These are phyloP conservation scores for Globisporangium okanoganense DNA, from an alignment of 352 stramenopile genomes.

Conservation along the genomic window DNA sequence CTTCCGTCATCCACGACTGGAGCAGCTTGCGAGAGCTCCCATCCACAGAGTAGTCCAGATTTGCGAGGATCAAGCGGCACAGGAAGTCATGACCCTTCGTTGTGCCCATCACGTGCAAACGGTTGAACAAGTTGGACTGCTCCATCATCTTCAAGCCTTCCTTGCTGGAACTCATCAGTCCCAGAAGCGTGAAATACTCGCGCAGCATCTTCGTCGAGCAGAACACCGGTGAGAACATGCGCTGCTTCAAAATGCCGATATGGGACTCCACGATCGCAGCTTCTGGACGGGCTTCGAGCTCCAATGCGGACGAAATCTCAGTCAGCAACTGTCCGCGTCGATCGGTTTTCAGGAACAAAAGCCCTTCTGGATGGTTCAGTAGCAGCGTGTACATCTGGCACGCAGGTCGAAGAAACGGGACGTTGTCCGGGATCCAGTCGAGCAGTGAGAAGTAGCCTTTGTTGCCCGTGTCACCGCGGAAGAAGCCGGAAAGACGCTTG, in stretches of 20 bases:
- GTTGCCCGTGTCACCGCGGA: slow-evolving; percentile 86
- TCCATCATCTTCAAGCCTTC: slow-evolving; percentile 91
- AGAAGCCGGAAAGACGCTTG: slow-evolving; percentile 87
- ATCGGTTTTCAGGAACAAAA: slow-evolving; percentile 87
- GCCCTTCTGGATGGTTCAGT: slow-evolving; percentile 81
- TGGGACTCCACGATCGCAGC: slow-evolving; percentile 87
- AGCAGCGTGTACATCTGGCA: slow-evolving; percentile 89
- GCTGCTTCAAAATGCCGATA: slow-evolving; percentile 80
- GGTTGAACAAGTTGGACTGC: slow-evolving; percentile 87
- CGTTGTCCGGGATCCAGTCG: slow-evolving; percentile 87
- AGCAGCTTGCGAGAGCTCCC: slow-evolving; percentile 83
- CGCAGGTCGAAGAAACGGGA: slow-evolving; percentile 82
- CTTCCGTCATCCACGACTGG: slow-evolving; percentile 85
- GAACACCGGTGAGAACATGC: slow-evolving; percentile 88
- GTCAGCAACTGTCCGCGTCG: slow-evolving; percentile 78
- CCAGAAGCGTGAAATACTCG: slow-evolving; percentile 87
- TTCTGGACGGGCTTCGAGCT: slow-evolving; percentile 81
- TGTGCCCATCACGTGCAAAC: slow-evolving; percentile 83
- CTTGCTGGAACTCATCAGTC: slow-evolving; percentile 87
- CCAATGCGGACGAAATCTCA: slow-evolving; percentile 80
- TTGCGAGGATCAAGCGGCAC: slow-evolving; percentile 84
- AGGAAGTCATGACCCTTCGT: slow-evolving; percentile 87
- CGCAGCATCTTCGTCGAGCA: slow-evolving; percentile 84
- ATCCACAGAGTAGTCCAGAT: slow-evolving; percentile 87
- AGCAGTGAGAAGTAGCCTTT: slow-evolving; percentile 89